Percentiles rank a stretch among this genome's conserved stretches.
Evolutionary conservation across 208 protist genomes (phyloP).

Genomic region (Acanthamoeba quina): DNA sequence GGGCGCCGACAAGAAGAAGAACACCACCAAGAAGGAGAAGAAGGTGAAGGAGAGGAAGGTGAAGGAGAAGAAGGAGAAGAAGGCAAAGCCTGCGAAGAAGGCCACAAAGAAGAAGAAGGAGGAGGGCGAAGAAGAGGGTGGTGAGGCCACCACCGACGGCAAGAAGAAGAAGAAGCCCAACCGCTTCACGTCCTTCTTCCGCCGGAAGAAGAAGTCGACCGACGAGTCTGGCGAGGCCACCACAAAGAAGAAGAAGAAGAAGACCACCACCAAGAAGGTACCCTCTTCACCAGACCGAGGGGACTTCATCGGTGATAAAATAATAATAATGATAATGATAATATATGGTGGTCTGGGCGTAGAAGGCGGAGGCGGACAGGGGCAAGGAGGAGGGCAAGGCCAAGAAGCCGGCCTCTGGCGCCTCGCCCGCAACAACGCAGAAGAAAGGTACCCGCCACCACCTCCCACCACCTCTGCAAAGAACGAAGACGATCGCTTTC

Average conservation of each 20-base stretch:
- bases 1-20: background rate
- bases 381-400: background rate
- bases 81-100: background rate
- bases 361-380: no score
- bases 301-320: no score
- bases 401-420: background rate
- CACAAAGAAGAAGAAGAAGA: background rate
- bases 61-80: background rate
- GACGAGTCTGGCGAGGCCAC: background rate
- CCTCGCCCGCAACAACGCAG: background rate
- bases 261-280: background rate
- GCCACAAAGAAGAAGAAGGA: background rate
- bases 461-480: no score
- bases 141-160: background rate
- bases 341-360: no score
- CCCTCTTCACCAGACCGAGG: no score
- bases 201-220: conserved; percentile 21
- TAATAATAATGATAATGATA: no score
- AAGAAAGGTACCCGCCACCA: background rate
- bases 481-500: no score
- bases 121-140: background rate
- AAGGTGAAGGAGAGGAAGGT: background rate
- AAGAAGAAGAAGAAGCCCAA: conserved; percentile 49
- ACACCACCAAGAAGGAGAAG: background rate
- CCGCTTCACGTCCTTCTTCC: background rate